These are phyloP conservation scores for Phyllosticta citribraziliensis DNA, from an alignment of 2,329 filamentous ascomycete genomes.

Conservation along the genomic window DNA sequence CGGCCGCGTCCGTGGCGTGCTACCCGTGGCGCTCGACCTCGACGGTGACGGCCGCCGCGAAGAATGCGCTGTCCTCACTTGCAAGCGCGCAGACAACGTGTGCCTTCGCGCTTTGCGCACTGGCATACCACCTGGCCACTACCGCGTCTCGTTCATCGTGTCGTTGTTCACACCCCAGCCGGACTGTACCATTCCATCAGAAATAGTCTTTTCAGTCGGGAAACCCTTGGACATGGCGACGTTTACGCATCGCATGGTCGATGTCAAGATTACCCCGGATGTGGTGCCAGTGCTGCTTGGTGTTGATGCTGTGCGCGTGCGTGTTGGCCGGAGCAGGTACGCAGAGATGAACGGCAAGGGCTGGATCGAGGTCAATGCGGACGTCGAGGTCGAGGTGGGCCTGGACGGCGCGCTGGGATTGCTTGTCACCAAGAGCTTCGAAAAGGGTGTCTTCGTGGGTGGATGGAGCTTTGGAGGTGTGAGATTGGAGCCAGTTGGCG, in stretches of 20 bases:
- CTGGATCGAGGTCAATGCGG: constrained; percentile 29
- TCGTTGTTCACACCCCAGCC: constrained; percentile 16
- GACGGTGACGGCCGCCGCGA: constrained; percentile 26
- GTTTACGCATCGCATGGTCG: constrained; percentile 25
- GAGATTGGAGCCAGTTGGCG: constrained; percentile 25
- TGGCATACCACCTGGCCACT: constrained; percentile 27
- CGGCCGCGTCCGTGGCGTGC: constrained; percentile 21
- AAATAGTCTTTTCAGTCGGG: constrained; percentile 29
- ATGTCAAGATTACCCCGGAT: constrained; percentile 29
- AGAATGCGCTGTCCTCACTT: constrained; percentile 28
- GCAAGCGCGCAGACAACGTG: constrained; percentile 21
- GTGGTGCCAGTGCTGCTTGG: constrained; percentile 27
- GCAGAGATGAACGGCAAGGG: constrained; percentile 21
- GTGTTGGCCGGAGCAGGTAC: constrained; percentile 23
- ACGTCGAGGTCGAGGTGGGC: constrained; percentile 26
- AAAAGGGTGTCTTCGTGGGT: constrained; percentile 22
- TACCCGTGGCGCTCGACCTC: constrained; percentile 26
- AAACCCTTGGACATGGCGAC: constrained; percentile 25
- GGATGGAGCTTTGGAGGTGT: constrained; percentile 32
- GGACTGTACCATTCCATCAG: constrained; percentile 16
- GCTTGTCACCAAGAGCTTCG: constrained; percentile 25
- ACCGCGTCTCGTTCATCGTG: constrained; percentile 26
- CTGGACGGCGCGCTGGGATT: constrained; percentile 28
- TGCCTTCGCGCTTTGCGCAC: constrained; percentile 27
- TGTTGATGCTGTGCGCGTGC: constrained; percentile 28